A percentile compares a stretch with the other conserved stretches of the same genome.
These are phyloP conservation scores for Cadophora luteo-olivacea DNA, from an alignment of 2,329 filamentous ascomycete genomes.

Conservation along the genomic window DNA sequence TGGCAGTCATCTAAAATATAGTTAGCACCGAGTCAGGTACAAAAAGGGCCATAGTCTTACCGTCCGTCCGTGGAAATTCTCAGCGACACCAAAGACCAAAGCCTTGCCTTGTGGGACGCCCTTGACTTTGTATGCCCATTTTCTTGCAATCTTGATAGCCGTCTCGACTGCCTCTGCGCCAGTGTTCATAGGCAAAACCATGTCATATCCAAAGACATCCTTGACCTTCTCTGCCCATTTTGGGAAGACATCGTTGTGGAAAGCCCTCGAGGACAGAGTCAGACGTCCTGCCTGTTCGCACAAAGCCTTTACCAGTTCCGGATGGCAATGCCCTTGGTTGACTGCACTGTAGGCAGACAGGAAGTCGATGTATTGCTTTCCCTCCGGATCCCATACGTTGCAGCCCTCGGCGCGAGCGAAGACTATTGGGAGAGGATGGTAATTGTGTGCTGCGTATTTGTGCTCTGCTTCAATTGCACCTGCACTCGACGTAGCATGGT, in stretches of 20 bases:
- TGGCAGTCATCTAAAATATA: constrained; percentile 74
- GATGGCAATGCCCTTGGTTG: constrained; percentile 98
- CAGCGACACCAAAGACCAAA: constrained; percentile 79
- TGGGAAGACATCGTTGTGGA: constrained; percentile 98
- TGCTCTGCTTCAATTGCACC: constrained; percentile 82
- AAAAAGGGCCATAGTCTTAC: constrained; percentile 57
- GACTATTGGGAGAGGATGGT: constrained; percentile 94
- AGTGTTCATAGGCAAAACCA: constrained; percentile 98
- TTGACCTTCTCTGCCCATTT: constrained; percentile 94
- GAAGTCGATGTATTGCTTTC: constrained; percentile 95
- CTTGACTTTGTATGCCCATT: constrained; percentile 98
- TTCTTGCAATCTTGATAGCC: constrained; percentile 92
- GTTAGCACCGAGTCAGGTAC: constrained; percentile 12
- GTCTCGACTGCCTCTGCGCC: constrained; percentile 97
- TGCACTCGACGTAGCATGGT: constrained; percentile 80
- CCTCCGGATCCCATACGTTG: constrained; percentile 96
- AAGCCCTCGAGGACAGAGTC: constrained; percentile 92
- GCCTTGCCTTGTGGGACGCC: constrained; percentile 85
- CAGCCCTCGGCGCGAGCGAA: constrained; percentile 86
- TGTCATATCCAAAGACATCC: constrained; percentile 90
- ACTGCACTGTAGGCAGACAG: constrained; percentile 97
- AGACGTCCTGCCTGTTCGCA: constrained; percentile 87
- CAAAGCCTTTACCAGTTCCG: constrained; percentile 89
- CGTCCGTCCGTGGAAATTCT: constrained; percentile 97
- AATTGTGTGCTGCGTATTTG: constrained; percentile 94